Evolutionary conservation across 2,329 filamentous ascomycete genomes (phyloP).

Genomic region (Aspergillus eucalypticola): DNA sequence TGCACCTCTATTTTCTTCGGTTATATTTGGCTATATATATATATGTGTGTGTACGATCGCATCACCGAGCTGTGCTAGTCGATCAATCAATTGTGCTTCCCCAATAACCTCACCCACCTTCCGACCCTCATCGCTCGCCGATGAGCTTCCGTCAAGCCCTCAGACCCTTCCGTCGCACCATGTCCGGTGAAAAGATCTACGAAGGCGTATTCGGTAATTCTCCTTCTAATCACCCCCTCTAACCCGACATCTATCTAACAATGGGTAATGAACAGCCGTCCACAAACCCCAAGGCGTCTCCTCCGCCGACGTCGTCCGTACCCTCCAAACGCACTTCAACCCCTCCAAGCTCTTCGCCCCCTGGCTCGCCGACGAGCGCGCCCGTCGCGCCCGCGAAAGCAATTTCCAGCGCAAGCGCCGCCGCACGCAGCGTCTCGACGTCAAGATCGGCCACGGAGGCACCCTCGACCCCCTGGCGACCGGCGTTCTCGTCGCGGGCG

Average conservation of each 20-base stretch:
- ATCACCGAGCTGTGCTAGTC: background rate
- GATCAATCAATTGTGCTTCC: background rate
- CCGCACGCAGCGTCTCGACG: slow-evolving; percentile 63
- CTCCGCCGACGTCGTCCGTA: slow-evolving; percentile 87
- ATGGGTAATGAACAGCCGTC: slow-evolving; percentile 63
- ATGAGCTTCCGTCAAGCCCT: slow-evolving; percentile 35
- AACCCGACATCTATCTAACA: background rate
- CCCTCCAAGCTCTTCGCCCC: slow-evolving; percentile 76
- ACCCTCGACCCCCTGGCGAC: slow-evolving; percentile 94
- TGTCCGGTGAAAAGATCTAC: slow-evolving; percentile 52
- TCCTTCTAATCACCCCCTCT: too few relatives aligned
- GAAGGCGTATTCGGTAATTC: slow-evolving; percentile 51
- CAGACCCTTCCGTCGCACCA: slow-evolving; percentile 36
- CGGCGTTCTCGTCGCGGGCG: slow-evolving; percentile 84
- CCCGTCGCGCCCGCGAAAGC: slow-evolving; percentile 57
- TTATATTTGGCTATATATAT: too few relatives aligned
- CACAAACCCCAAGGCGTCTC: slow-evolving; percentile 87
- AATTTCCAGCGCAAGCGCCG: slow-evolving; percentile 62
- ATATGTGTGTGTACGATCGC: too few relatives aligned
- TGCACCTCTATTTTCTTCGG: too few relatives aligned
- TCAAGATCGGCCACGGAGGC: slow-evolving; percentile 95
- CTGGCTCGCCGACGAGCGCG: slow-evolving; percentile 66
- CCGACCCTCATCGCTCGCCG: slow-evolving; percentile 13
- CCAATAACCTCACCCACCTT: background rate
- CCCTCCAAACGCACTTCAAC: slow-evolving; percentile 82